Conservation (phyloP, 306 rosid species). For the Ormosia emarginata region DNA sequence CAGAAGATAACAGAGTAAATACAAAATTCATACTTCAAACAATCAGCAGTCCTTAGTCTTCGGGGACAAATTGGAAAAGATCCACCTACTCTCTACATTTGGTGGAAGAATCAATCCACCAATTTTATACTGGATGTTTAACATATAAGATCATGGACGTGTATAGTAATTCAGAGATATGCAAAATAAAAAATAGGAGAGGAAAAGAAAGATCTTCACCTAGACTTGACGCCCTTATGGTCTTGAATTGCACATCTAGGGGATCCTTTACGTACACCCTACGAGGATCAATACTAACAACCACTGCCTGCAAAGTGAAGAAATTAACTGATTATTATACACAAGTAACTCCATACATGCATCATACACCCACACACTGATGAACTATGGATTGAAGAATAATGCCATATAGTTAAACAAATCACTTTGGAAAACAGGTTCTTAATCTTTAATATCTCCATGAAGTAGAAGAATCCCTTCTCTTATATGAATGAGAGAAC, state of each 20-base stretch:
- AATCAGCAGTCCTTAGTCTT: neutral
- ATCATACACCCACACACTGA: neutral
- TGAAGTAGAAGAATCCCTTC: neutral
- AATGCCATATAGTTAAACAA: neutral
- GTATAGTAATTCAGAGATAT: neutral
- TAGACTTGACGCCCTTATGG: conserved; percentile 50
- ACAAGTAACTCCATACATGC: neutral
- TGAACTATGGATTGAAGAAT: conserved; percentile 3
- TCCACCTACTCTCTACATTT: neutral
- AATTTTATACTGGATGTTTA: no score
- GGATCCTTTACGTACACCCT: conserved; percentile 70
- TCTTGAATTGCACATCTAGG: conserved; percentile 69
- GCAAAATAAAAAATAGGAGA: neutral
- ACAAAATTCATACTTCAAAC: neutral
- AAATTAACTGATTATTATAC: neutral
- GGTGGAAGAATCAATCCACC: neutral
- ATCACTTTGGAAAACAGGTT: neutral
- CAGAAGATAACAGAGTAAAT: neutral
- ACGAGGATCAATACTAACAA: conserved; percentile 92
- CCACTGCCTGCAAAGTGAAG: conserved; percentile 72
- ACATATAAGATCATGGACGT: neutral
- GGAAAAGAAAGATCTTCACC: conserved; percentile 41
- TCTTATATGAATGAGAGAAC: neutral
- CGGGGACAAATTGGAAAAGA: neutral
- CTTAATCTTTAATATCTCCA: neutral